Evolutionary conservation across 768 basidiomycete genomes (phyloP).

Genomic region (Crepidotus variabilis): DNA sequence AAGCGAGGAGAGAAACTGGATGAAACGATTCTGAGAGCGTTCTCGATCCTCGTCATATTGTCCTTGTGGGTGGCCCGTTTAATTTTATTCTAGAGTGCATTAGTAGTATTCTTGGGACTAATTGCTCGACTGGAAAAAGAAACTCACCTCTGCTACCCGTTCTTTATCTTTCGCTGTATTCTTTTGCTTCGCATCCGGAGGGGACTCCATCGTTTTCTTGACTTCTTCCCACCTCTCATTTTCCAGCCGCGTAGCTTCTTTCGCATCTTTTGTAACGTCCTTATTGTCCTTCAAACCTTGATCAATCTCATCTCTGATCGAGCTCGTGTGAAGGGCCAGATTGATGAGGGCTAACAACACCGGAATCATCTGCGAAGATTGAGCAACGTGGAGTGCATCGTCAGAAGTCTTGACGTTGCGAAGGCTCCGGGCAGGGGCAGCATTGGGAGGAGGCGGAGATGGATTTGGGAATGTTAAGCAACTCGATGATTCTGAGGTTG

Average conservation of each 20-base stretch:
- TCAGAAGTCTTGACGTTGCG: conserved; percentile 41
- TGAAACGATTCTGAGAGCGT: conserved; percentile 46
- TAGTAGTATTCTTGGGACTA: neutral
- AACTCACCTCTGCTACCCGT: conserved; percentile 22
- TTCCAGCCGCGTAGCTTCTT: conserved; percentile 51
- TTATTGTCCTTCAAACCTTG: conserved; percentile 51
- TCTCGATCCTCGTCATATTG: conserved; percentile 47
- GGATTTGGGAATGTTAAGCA: conserved; percentile 53
- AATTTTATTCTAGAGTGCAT: conserved; percentile 35
- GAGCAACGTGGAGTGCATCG: conserved; percentile 22
- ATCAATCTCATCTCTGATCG: conserved; percentile 60
- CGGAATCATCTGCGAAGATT: conserved; percentile 66
- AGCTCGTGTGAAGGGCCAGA: conserved; percentile 38
- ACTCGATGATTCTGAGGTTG: conserved; percentile 5
- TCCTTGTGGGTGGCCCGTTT: conserved; percentile 47
- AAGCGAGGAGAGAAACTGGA: conserved; percentile 51
- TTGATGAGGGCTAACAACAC: conserved; percentile 60
- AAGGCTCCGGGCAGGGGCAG: conserved; percentile 46
- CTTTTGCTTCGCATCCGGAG: conserved; percentile 16
- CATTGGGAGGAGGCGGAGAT: conserved; percentile 44
- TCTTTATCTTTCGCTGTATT: conserved; percentile 18
- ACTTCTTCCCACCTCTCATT: conserved; percentile 55
- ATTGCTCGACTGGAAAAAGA: neutral
- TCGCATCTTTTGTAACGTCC: conserved; percentile 45
- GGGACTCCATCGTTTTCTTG: conserved; percentile 27